phyloP scores from a whole-genome alignment of 768 basidiomycete species.

The Agrocybe praecox region DNA sequence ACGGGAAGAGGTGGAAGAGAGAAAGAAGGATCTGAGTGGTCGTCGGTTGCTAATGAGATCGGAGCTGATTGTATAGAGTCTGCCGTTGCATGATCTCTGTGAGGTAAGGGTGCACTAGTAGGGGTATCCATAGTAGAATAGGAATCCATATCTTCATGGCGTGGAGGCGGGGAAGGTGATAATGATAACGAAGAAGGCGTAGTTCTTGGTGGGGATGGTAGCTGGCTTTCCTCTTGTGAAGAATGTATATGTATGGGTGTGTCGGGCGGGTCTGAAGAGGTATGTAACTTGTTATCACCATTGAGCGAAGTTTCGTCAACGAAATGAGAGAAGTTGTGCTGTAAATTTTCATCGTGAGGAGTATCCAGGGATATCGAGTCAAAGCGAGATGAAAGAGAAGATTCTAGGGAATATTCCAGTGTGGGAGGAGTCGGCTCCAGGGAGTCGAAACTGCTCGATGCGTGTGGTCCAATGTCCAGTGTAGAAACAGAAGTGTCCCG shows the following conservation, averaged over 20 bases:
- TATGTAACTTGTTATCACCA: background rate
- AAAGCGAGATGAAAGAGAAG: slow-evolving; percentile 34
- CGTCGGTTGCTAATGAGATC: slow-evolving; percentile 8
- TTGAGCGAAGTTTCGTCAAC: slow-evolving; percentile 8
- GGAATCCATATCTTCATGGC: background rate
- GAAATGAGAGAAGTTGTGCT: slow-evolving; percentile 6
- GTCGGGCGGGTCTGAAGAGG: background rate
- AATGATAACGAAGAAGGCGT: background rate
- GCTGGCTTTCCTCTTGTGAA: background rate
- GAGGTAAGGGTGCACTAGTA: slow-evolving; percentile 13
- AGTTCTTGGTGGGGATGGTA: background rate
- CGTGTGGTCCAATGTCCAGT: slow-evolving; percentile 50
- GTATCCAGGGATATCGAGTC: slow-evolving; percentile 40
- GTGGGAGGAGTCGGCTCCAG: slow-evolving; percentile 11
- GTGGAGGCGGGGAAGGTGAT: background rate
- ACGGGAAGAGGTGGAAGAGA: slow-evolving; percentile 17
- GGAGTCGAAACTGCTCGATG: slow-evolving; percentile 22
- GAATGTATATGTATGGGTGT: background rate
- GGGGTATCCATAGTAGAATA: slow-evolving; percentile 7
- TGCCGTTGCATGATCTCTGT: background rate
- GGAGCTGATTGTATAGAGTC: slow-evolving; percentile 15
- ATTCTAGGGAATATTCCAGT: slow-evolving; percentile 25
- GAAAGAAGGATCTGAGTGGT: slow-evolving; percentile 5
- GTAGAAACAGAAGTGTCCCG: slow-evolving; percentile 59
- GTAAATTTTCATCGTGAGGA: slow-evolving; percentile 20